These are phyloP conservation scores for Mycena capillaripes DNA, from an alignment of 768 basidiomycete species.

Conservation along the genomic window DNA sequence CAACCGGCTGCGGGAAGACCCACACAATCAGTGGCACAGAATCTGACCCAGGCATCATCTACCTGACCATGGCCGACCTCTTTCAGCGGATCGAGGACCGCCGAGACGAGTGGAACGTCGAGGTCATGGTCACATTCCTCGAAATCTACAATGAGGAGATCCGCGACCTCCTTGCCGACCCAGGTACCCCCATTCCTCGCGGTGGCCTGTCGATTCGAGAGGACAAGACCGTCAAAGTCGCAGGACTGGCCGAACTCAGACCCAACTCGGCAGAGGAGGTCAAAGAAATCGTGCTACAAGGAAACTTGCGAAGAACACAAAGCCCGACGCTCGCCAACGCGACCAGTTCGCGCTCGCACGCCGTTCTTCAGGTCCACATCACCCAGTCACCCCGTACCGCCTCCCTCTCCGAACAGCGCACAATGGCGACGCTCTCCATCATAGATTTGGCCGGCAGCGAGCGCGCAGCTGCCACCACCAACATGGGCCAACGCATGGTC, in stretches of 20 bases:
- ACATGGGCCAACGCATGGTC: slow-evolving; percentile 98
- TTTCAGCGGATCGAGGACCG: slow-evolving; percentile 94
- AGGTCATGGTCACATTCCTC: slow-evolving; percentile 94
- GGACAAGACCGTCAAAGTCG: slow-evolving; percentile 93
- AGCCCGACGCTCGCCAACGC: slow-evolving; percentile 97
- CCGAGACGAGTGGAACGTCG: slow-evolving; percentile 86
- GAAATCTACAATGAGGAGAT: slow-evolving; percentile 99
- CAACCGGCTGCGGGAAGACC: slow-evolving; percentile 99
- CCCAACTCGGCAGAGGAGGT: slow-evolving; percentile 93
- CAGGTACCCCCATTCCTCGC: slow-evolving; percentile 70
- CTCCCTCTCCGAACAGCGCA: slow-evolving; percentile 83
- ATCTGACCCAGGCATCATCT: slow-evolving; percentile 91
- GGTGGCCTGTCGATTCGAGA: slow-evolving; percentile 96
- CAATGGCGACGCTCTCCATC: slow-evolving; percentile 93
- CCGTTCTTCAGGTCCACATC: slow-evolving; percentile 96
- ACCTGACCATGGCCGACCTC: slow-evolving; percentile 96
- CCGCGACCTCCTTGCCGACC: slow-evolving; percentile 90
- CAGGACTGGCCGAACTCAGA: slow-evolving; percentile 84
- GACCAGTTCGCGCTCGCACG: slow-evolving; percentile 97
- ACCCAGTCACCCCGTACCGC: slow-evolving; percentile 90
- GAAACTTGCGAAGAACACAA: slow-evolving; percentile 91
- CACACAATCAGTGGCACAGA: slow-evolving; percentile 98
- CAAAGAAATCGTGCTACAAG: slow-evolving; percentile 91
- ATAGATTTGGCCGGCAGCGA: slow-evolving; percentile 99
- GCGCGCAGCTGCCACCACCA: slow-evolving; percentile 94